phyloP scores from a whole-genome alignment of 2,329 filamentous ascomycete genomes.

The Fusarium sp. region DNA sequence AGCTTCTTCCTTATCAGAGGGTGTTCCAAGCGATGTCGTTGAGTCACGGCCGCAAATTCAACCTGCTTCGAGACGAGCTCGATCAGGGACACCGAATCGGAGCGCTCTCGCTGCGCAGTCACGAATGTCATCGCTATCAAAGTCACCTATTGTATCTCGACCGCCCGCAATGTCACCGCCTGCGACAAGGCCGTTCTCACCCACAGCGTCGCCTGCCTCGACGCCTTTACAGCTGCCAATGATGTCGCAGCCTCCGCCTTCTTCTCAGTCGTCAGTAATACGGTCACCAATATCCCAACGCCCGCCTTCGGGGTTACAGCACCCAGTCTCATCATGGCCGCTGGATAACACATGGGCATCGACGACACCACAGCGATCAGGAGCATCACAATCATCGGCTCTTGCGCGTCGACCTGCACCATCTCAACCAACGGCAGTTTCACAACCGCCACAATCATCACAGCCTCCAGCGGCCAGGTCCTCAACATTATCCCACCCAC shows the following conservation, averaged over 20 bases:
- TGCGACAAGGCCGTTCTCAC: background rate
- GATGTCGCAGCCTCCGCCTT: background rate
- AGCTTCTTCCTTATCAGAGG: background rate
- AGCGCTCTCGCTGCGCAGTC: background rate
- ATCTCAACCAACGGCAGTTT: background rate
- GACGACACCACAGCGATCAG: background rate
- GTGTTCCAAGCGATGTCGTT: background rate
- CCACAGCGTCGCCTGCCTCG: background rate
- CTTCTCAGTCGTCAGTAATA: background rate
- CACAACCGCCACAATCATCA: background rate
- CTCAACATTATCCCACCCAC: background rate
- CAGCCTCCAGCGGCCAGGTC: background rate
- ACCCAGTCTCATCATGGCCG: background rate
- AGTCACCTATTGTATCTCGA: background rate
- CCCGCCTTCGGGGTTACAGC: background rate
- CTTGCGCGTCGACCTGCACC: background rate
- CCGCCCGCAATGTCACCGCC: background rate
- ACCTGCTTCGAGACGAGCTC: background rate
- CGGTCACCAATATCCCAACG: background rate
- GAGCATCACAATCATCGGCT: background rate
- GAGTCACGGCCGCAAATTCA: background rate
- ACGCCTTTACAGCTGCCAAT: background rate
- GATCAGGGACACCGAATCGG: background rate
- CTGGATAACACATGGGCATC: background rate
- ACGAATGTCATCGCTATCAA: background rate